Evolutionary conservation across 1,284 basidiomycete genomes (phyloP), one percentile per base, ranked within the genome.

Genomic region (Tetrapyrgos nigripes): DNA sequence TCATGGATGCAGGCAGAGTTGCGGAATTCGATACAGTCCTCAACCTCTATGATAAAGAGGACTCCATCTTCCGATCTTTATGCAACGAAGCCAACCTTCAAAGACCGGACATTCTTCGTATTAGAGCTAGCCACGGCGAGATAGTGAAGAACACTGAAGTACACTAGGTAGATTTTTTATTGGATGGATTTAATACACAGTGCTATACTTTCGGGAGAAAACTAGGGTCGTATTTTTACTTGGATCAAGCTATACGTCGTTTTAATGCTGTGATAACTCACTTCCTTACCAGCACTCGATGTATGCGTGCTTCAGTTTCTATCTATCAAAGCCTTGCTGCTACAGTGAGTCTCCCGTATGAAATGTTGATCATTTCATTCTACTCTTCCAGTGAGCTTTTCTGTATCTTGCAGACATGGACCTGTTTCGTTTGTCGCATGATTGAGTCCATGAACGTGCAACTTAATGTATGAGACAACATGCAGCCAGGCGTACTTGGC

Each of bases 21-120:
- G 90, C 84, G 29, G 89, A 91, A 72, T 93, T 88, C 66, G 93
- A 92, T 71, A 87, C 89, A 3, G 92, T 93, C 5, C 78, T 92
- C 54, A 85, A 84, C 59, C 80, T 95, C 11, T 95, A 86, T 70
- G 84, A 89, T 71, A 78, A 76, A 27, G 76, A 83, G 53, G 79
- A 83, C 57, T 92, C 92, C 2, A 86, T 91, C 63, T 94, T 94
- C 80, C 78, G 86, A 13, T 86, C 86, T 19, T 83, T 92, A 58
- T 94, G 92, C 68, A 79, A 87, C 47, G 89, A 94, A 71, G 87
- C 87, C 11, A 84, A 83, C 60, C 79, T 95, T 14, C 24, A 37
- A 13, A 57, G 62, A 53, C 48, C 37, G 19, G 59, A 60, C 8
- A 63, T 63, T 48, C 21, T 58, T n/a, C 55, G 53, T 6, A 57